Evolutionary conservation across 1,284 basidiomycete genomes (phyloP), one percentile per base, ranked within the genome.

Genomic region (Rhodotorula sp.): DNA sequence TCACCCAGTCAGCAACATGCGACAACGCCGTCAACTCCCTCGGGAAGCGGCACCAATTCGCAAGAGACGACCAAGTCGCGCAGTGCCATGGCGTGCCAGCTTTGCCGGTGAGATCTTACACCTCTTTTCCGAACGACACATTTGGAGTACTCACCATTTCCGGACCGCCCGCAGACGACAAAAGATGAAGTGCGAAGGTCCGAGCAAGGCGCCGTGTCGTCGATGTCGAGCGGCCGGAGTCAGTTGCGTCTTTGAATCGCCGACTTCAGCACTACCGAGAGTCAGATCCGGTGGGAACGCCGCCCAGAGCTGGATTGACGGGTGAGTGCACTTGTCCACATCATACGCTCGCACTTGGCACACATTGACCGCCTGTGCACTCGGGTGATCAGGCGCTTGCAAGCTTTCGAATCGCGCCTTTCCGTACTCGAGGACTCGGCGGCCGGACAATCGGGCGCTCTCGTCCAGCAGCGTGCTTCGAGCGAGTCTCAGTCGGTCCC

Each of bases 141-240:
- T 10, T 16, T 51, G 18, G 3, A n/a, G 39, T 49, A 18, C 58
- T 31, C 34, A 49, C 49, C 21, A 1, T 4, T 26, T 2, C 12
- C 20, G 21, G 12, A 26, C 46, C 7, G 29, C 59, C 23, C 7
- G 8, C 39, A 48, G 51, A 31, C 26, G 47, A 23, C 46, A 39
- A 39, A 39, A 71, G 67, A 74, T 74, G 73, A 74, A 74, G 49
- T 74, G 73, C 63, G 70, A 71, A 56, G 73, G 73, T 0, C 70
- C 69, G 16, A 67, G 68, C n/a, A 69, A 71, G 62, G 65, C 70
- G 64, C 73, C 67, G 23, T 71, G 69, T 39, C 51, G 67, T 47
- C 18, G 73, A 29, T 74, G 73, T 26, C 43, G 62, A 18, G 58
- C 69, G 0, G 70, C 67, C 5, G 65, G 57, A n/a, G 70, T 72